Percentiles rank a stretch among this genome's conserved stretches.
These are phyloP conservation scores for Termitomyces sp. DNA, from an alignment of 768 basidiomycete species.

Conservation along the genomic window DNA sequence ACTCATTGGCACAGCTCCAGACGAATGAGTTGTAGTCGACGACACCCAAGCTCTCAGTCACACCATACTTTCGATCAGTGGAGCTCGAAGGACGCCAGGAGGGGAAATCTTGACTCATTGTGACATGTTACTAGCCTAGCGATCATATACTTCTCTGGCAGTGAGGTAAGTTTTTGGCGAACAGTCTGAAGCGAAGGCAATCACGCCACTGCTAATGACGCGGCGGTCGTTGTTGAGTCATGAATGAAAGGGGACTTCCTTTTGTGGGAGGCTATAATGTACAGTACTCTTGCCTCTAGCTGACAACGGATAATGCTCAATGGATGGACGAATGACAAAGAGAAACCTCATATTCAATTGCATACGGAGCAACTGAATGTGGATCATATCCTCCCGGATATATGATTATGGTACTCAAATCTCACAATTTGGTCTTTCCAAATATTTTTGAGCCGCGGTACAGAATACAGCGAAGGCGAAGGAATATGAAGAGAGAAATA, in stretches of 20 bases:
- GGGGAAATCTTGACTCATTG: neutral
- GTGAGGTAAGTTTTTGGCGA: no score
- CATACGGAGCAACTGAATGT: neutral
- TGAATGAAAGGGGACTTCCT: no score
- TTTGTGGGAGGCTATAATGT: no score
- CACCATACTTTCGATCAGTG: no score
- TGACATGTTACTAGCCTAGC: neutral
- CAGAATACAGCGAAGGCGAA: slow-evolving; percentile 17
- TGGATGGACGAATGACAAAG: neutral
- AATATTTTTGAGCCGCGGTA: slow-evolving; percentile 16
- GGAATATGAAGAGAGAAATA: slow-evolving; percentile 11
- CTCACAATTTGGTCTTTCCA: slow-evolving; percentile 13
- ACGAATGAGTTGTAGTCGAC: neutral
- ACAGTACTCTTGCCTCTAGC: no score
- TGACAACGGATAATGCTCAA: neutral
- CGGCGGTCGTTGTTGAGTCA: no score
- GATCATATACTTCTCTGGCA: no score
- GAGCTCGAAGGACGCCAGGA: neutral
- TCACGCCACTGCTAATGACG: no score
- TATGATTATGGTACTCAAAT: neutral
- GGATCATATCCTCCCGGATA: neutral
- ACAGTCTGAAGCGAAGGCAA: no score
- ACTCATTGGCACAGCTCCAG: no score
- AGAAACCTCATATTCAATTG: neutral
- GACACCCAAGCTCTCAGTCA: neutral